Base-by-base conservation (phyloP, 202 grass and related monocot genomes). In the Panicum hallii region DNA sequence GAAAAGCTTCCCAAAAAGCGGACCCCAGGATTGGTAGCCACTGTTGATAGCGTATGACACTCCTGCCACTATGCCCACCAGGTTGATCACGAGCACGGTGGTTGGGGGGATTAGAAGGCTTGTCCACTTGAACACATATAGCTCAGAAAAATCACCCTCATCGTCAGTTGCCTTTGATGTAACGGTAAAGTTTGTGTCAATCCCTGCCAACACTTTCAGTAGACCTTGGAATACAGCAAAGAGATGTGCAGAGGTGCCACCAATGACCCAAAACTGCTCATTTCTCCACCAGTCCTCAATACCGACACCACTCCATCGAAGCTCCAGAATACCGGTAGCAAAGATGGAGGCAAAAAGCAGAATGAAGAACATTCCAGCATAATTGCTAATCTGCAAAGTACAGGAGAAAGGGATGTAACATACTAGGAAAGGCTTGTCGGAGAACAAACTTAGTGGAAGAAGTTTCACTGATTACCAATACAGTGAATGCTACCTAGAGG, bases 231-330 rank as follows among this genome's bases (percentile, higher is more conserved):
- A 97, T 79, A 97, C 94, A 0, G 94, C 94, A 43, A 97, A 97
- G 5, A 97, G 88, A 94, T 97, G 94, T 17, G 94, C 94, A 67
- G 94, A 97, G 84, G 94, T 97, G 38, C 94, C 94, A 89, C 94
- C 94, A 84, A 97, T 97, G 77, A 97, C 94, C 94, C 94, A 97
- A 26, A 97, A 97, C 82, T 97, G 94, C 66, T 94, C 94, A 32
- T 97, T 97, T 86, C 94, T 94, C 94, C 94, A 97, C 94, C 90
- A 97, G 69, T 97, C 94, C 70, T 97, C 94, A 20, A 97, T 97
- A 45, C 94, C 92, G 11, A 94, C 92, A 85, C 94, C 94, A 83
- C 94, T 97, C 94, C 94, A 97, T 30, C 83, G 79, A 32, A 97
- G 92, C 79, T 97, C 94, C 76, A 97, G 75, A 82, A 97, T 90